These are phyloP conservation scores for Chimonanthus praecox DNA, from an alignment of 164 flowering plant species.

Conservation along the genomic window DNA sequence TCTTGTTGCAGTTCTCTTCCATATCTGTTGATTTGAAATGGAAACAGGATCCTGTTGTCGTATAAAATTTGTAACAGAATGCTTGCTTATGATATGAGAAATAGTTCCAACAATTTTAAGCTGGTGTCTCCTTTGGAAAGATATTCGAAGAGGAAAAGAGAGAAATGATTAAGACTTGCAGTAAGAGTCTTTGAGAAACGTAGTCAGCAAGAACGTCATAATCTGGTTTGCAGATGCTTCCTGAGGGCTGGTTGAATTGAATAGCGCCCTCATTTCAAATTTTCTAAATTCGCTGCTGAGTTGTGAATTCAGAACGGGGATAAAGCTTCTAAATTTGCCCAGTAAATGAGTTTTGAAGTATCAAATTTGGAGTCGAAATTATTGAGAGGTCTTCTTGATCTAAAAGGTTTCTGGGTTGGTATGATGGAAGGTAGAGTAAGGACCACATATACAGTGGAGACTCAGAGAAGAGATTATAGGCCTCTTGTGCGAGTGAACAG, in stretches of 20 bases:
- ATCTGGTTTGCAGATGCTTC: not conserved
- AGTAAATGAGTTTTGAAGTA: slow-evolving; percentile 20
- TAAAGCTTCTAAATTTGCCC: not conserved
- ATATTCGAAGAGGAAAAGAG: not conserved
- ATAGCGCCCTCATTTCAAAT: not conserved
- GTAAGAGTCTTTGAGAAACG: not conserved
- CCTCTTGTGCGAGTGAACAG: slow-evolving; percentile 23
- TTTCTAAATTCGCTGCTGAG: not conserved
- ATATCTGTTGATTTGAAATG: not conserved
- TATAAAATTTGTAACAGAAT: too few relatives aligned
- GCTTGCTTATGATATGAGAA: not conserved
- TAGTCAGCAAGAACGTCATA: not conserved
- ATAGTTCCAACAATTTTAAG: not conserved
- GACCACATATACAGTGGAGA: slow-evolving; percentile 8
- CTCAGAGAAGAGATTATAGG: slow-evolving; percentile 15
- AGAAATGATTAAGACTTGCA: not conserved
- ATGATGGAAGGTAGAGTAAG: slow-evolving; percentile 28
- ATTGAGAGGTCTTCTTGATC: slow-evolving; percentile 12
- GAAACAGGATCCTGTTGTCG: not conserved
- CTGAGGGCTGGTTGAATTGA: not conserved
- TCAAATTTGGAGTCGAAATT: slow-evolving; percentile 14
- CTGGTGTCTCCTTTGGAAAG: not conserved
- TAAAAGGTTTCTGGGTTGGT: slow-evolving; percentile 15
- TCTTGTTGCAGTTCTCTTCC: not conserved
- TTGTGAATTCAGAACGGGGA: not conserved